Percentiles rank a stretch among this genome's conserved stretches.
Evolutionary conservation across 176 grass and related monocot species (phyloP).

Genomic region (sorghum (Sorghum bicolor)): Sorghum_bicolor_NCBIv3 NC_012872.2:50535001-50535500

Average conservation of each 20-base stretch:
- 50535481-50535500: background rate
- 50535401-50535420: background rate
- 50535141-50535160: background rate
- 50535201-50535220: background rate
- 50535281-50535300: conserved; percentile 90
- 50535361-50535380: conserved; percentile 95
- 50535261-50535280: conserved; percentile 90
- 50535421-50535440: background rate
- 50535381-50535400: background rate
- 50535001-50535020: background rate
- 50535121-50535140: background rate
- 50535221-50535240: background rate
- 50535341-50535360: conserved; percentile 98
- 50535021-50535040: background rate
- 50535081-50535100: background rate
- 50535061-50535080: background rate
- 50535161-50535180: background rate
- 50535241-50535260: conserved; percentile 25
- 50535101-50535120: background rate
- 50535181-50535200: background rate
- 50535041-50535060: background rate
- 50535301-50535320: conserved; percentile 88
- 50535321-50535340: conserved; percentile 98
- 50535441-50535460: background rate
- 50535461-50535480: background rate